Conservation (phyloP, 345 rosid species). For the Ailanthus altissimus region DNA sequence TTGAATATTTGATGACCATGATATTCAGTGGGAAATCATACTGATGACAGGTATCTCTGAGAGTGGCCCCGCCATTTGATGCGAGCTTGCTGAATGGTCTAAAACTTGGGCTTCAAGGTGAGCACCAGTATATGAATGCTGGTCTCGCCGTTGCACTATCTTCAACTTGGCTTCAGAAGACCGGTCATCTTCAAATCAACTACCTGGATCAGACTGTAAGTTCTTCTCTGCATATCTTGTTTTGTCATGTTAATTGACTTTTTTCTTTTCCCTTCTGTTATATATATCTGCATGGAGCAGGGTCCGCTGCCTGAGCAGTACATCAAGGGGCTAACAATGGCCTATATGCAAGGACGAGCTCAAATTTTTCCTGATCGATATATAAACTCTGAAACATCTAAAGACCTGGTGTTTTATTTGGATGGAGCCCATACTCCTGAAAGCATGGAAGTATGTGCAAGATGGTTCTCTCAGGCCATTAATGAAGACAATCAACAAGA, state of each 20-base stretch:
- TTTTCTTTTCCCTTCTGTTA: conserved; percentile 1
- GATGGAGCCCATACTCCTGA: conserved; percentile 99
- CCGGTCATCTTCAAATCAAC: conserved; percentile 56
- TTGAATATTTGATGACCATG: too few relatives aligned
- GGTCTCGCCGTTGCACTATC: conserved; percentile 83
- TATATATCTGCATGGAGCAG: conserved; percentile 42
- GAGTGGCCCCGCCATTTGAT: conserved; percentile 67
- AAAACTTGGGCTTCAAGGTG: conserved; percentile 89
- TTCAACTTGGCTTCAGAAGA: conserved; percentile 77
- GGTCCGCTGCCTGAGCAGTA: conserved; percentile 73
- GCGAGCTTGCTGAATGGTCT: conserved; percentile 57
- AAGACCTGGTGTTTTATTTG: conserved; percentile 80
- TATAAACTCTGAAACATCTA: conserved; percentile 43
- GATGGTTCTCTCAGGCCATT: conserved; percentile 77
- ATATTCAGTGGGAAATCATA: conserved; percentile 8
- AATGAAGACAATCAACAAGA: conserved; percentile 47
- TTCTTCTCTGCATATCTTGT: conserved; percentile 4
- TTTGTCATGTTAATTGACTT: background rate
- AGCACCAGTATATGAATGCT: conserved; percentile 90
- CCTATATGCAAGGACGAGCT: conserved; percentile 95
- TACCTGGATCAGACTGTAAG: conserved; percentile 59
- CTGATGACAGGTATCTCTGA: conserved; percentile 68
- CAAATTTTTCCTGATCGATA: conserved; percentile 71
- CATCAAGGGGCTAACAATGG: conserved; percentile 75
- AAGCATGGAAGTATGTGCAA: conserved; percentile 86